Evolutionary conservation across 768 basidiomycete genomes (phyloP), one percentile per base, ranked within the genome.

Genomic region (Hemileccinum rubropunctum): DNA sequence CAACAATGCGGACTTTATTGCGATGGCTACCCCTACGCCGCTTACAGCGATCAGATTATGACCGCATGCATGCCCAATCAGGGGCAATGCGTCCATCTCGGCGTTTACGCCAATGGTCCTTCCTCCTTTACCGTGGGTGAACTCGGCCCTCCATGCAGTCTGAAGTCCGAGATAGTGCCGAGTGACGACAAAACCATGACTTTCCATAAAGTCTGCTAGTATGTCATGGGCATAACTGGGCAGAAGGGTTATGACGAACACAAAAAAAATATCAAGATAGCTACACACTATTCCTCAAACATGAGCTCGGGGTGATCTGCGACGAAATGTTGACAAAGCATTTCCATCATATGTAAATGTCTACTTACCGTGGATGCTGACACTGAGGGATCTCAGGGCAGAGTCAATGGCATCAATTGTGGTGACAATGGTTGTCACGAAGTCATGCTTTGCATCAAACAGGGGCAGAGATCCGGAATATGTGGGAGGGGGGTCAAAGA

Each of bases 11-110:
- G 81, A 76, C 63, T 84, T 85, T 45, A 91, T 75, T 30, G 86
- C 86, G 47, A 92, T 66, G 27, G 88, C 88, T 38, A 84, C 72
- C 33, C 84, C 90, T 30, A 88, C 81, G 35, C 88, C 89, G 54
- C 82, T 80, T 58, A 84, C 78, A 40, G 89, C 89, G 57, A 91
- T 91, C 54, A 92, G 74, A 65, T 91, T 91, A 67, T 92, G 89
- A 1, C 89, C 89, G 61, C 89, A 91, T 0, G 80, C 87, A 63
- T 82, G 79, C 4, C 79, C 79, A 45, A 81, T 73, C 33, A 72
- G 65, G n/a, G 77, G 78, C 18, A 81, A 67, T 6, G 79, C 78
- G 36, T 78, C 72, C 86, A 88, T 88, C 68, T 91, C 90, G 14
- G 88, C 82, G 66, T 92, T 91, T 54, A 91, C 69, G 8, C 90